Base-by-base conservation (phyloP, 345 rosid species). In the Draba incana region DNA sequence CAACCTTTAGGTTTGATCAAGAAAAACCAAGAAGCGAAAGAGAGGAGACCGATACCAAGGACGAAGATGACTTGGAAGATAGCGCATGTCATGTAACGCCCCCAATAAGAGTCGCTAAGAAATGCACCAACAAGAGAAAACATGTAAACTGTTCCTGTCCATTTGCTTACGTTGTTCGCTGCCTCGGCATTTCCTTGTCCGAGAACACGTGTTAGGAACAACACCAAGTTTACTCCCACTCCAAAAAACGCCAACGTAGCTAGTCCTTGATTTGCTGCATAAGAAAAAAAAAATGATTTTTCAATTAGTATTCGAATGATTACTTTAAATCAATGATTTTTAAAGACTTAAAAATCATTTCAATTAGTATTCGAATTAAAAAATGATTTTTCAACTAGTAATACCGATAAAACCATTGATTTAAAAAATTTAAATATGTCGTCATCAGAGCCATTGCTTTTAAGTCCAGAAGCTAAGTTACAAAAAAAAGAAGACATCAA, bases 71-170 rank as follows among this genome's bases (percentile, higher is more conserved):
- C 45, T 76, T 76, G 79, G 67, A 70, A 76, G 23, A 76, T 76
- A 3, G 71, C 44, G 42, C 75, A 76, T 1, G 98, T 90, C 75
- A 78, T 57, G 84, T 83, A 90, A 28, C 98, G 89, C 25, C 98
- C 97, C 98, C 96, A 93, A 67, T 93, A 93, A 0, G 98, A 93
- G 68, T 93, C 98, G 10, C 98, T 90, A 13, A 93, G 92, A 77
- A 93, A 93, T 20, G 98, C 98, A 8, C 92, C 97, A 0, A 93
- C 73, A 8, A 93, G 85, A 0, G 97, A 93, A 75, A 85, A 93
- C 48, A 93, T 44, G 55, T 93, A 93, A 15, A 93, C 97, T 7
- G 97, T 91, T 64, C 98, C 98, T 0, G 97, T 90, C 98, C 98
- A 93, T 25, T 81, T 87, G 83, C 94, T 88, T 52, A 93, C 95